A percentile compares a stretch with the other conserved stretches of the same genome.
phyloP scores from a whole-genome alignment of 441 rosid genomes.

The Pelargonium fulgidum region DNA sequence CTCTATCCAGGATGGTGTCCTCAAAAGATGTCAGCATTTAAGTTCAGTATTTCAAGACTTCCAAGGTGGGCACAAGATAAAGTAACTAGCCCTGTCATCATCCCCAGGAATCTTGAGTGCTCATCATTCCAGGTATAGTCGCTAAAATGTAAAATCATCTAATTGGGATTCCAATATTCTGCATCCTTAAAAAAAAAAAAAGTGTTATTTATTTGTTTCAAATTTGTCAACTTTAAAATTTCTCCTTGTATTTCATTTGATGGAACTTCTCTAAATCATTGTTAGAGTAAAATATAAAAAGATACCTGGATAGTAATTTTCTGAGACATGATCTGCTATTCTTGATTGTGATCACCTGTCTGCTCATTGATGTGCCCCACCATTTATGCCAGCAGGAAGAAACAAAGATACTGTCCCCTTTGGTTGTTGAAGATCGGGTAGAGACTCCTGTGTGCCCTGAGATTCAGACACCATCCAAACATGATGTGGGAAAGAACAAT shows the following conservation, averaged over 20 bases:
- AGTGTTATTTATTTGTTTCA: background rate
- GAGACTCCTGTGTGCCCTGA: slow-evolving; percentile 31
- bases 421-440: slow-evolving; percentile 27
- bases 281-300: background rate
- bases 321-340: slow-evolving; percentile 10
- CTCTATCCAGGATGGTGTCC: slow-evolving; percentile 31
- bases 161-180: background rate
- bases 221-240: slow-evolving; percentile 9
- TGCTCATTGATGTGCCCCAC: slow-evolving; percentile 11
- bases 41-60: slow-evolving; percentile 70
- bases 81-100: slow-evolving; percentile 35
- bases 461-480: slow-evolving; percentile 41
- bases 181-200: slow-evolving; percentile 10
- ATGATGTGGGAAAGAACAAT: slow-evolving; percentile 25
- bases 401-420: slow-evolving; percentile 26
- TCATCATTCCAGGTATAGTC: slow-evolving; percentile 45
- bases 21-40: slow-evolving; percentile 52
- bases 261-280: background rate
- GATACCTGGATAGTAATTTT: background rate
- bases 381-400: slow-evolving; percentile 26
- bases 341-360: slow-evolving; percentile 16
- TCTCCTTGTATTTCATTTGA: background rate
- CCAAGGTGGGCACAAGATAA: slow-evolving; percentile 84
- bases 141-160: slow-evolving; percentile 8
- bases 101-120: slow-evolving; percentile 31